Percentiles rank a stretch among this genome's conserved stretches.
These are phyloP conservation scores for Verticillium isaacii DNA, from an alignment of 2,329 filamentous ascomycete species.

Conservation along the genomic window DNA sequence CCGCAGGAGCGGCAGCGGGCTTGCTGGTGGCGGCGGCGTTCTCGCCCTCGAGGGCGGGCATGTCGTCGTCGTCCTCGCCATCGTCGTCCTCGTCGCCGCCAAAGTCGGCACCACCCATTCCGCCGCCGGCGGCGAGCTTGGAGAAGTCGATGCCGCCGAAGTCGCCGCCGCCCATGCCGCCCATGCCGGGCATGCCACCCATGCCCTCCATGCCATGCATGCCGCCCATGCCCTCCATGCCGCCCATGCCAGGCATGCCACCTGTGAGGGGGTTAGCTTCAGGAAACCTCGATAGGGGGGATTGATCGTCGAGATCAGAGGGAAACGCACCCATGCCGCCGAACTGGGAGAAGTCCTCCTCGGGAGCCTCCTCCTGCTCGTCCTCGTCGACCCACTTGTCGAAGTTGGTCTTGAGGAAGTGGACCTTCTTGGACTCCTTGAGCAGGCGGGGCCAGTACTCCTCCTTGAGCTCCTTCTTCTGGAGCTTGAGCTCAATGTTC, in stretches of 20 bases:
- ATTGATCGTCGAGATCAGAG: neutral
- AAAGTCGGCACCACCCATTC: constrained; percentile 28
- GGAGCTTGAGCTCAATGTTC: constrained; percentile 83
- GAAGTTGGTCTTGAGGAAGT: constrained; percentile 98
- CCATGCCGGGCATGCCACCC: constrained; percentile 36
- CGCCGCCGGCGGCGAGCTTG: constrained; percentile 70
- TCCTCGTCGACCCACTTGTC: constrained; percentile 99
- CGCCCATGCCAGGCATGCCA: constrained; percentile 51
- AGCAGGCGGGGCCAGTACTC: constrained; percentile 95
- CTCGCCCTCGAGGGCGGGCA: constrained; percentile 73
- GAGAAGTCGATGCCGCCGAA: constrained; percentile 92
- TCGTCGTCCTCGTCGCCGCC: constrained; percentile 45
- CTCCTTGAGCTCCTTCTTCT: constrained; percentile 94
- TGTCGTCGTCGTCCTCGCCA: constrained; percentile 71
- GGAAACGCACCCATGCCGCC: constrained; percentile 57
- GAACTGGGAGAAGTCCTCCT: constrained; percentile 72
- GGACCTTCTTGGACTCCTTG: constrained; percentile 83
- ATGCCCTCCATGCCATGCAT: constrained; percentile 58
- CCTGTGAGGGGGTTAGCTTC: constrained; percentile 25
- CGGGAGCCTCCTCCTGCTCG: constrained; percentile 86
- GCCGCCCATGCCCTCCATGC: constrained; percentile 44
- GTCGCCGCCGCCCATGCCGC: constrained; percentile 54
- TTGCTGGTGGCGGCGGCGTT: constrained; percentile 36
- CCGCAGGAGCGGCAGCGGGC: constrained; percentile 20
- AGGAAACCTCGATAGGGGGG: neutral